Evolutionary conservation across 768 basidiomycete genomes (phyloP).

Genomic region (Amanita phalloides): DNA sequence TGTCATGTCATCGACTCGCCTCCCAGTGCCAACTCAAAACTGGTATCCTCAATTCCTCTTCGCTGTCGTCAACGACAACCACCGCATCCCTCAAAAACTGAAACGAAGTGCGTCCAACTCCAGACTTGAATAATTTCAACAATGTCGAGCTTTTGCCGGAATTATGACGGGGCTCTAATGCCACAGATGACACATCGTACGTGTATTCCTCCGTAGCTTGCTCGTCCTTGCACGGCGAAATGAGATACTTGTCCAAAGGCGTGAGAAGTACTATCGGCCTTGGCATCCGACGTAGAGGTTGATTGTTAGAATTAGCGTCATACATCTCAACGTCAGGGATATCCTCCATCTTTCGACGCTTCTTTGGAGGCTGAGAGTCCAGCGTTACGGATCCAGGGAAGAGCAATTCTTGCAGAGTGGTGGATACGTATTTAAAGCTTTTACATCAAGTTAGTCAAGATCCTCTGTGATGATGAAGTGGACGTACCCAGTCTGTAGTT

Average conservation of each 20-base stretch:
- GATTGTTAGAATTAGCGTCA: not conserved
- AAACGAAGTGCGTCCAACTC: not conserved
- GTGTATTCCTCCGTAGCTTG: not conserved
- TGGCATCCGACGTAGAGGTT: not conserved
- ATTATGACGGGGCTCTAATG: not conserved
- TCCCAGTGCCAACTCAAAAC: slow-evolving; percentile 2
- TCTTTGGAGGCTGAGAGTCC: slow-evolving; percentile 20
- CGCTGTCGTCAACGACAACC: not conserved
- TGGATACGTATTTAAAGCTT: slow-evolving; percentile 46
- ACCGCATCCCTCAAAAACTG: slow-evolving; percentile 1
- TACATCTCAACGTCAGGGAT: slow-evolving; percentile 1
- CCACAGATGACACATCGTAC: not conserved
- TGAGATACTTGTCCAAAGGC: not conserved
- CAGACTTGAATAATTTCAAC: not conserved
- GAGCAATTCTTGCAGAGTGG: slow-evolving; percentile 28
- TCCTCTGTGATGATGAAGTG: slow-evolving; percentile 3
- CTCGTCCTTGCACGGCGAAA: not conserved
- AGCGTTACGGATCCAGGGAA: slow-evolving; percentile 23
- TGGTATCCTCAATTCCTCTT: slow-evolving; percentile 2
- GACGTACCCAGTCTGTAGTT: slow-evolving; percentile 34
- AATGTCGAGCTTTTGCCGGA: not conserved
- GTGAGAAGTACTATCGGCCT: slow-evolving; percentile 1
- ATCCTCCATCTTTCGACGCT: slow-evolving; percentile 19
- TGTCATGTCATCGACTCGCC: not conserved
- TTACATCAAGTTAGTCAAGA: not conserved